A percentile compares a stretch with the other conserved stretches of the same genome.
Conservation (phyloP, 2,329 filamentous ascomycete genomes). For the Penicillium thymicola region DNA sequence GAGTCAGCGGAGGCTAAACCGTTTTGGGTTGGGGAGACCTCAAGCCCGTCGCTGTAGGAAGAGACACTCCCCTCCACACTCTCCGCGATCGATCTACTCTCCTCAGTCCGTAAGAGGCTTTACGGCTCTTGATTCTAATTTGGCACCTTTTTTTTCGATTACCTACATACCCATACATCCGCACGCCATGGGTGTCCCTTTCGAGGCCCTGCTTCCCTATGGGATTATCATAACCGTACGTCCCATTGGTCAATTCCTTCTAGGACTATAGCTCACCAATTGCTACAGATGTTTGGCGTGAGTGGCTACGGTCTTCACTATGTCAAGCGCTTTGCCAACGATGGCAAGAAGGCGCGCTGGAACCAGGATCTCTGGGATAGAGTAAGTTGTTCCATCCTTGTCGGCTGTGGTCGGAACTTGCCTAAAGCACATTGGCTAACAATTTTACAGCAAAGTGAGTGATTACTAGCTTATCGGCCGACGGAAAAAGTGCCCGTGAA, state of each 20-base stretch:
- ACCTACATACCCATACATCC: slow-evolving; percentile 1
- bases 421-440: slow-evolving; percentile 39
- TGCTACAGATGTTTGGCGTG: slow-evolving; percentile 57
- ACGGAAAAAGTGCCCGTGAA: slow-evolving; percentile 11
- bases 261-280: slow-evolving; percentile 22
- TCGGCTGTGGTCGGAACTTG: slow-evolving; percentile 14
- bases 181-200: slow-evolving; percentile 59
- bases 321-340: slow-evolving; percentile 60
- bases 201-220: slow-evolving; percentile 64
- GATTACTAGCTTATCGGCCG: slow-evolving; percentile 7
- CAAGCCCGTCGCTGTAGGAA: slow-evolving; percentile 17
- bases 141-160: neutral
- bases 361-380: slow-evolving; percentile 63
- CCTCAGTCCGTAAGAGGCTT: slow-evolving; percentile 7
- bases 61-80: slow-evolving; percentile 14
- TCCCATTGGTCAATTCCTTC: slow-evolving; percentile 21
- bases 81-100: slow-evolving; percentile 15
- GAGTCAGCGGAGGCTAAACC: slow-evolving; percentile 37
- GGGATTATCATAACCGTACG: slow-evolving; percentile 61
- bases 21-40: slow-evolving; percentile 31
- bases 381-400: slow-evolving; percentile 44
- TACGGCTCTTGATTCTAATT: slow-evolving; percentile 4
- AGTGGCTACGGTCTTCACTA: slow-evolving; percentile 57
- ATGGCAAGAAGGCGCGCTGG: slow-evolving; percentile 59
- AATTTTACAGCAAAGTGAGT: slow-evolving; percentile 52